Percentiles rank a stretch among this genome's conserved stretches.
Conservation (phyloP, 2,329 filamentous ascomycete species). For the Colletotrichum incanum region DNA sequence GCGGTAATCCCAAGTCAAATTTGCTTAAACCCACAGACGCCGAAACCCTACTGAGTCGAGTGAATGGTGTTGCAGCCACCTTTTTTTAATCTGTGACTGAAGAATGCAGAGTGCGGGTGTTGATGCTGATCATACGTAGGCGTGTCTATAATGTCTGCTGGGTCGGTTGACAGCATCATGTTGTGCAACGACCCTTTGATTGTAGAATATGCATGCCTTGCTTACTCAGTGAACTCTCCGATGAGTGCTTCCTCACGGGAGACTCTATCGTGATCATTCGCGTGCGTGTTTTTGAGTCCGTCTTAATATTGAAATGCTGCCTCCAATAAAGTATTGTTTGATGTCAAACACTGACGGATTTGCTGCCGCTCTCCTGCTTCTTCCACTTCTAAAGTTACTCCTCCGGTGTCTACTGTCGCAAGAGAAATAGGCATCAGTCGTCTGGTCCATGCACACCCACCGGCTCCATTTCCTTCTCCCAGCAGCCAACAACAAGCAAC, state of each 20-base stretch:
- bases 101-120: not conserved
- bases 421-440: not conserved
- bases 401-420: not conserved
- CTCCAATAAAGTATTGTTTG: not conserved
- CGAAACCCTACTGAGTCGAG: not conserved
- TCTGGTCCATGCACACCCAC: not conserved
- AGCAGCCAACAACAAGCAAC: constrained; percentile 6
- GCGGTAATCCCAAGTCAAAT: not conserved
- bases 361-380: not conserved
- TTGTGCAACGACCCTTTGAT: not conserved
- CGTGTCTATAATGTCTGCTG: not conserved
- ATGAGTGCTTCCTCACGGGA: too few species aligned
- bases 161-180: not conserved
- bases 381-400: not conserved
- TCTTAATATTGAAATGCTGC: not conserved
- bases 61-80: not conserved
- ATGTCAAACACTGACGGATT: constrained; percentile 8
- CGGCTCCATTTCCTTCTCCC: not conserved
- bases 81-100: not conserved
- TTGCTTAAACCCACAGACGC: constrained; percentile 1
- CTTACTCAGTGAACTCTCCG: not conserved
- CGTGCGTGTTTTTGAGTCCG: too few species aligned
- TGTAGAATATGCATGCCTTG: not conserved
- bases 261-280: too few species aligned
- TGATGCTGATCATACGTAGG: not conserved